Evolutionary conservation across 305 asterid species (phyloP).

Genomic region (Ilex paraguariensis): DNA sequence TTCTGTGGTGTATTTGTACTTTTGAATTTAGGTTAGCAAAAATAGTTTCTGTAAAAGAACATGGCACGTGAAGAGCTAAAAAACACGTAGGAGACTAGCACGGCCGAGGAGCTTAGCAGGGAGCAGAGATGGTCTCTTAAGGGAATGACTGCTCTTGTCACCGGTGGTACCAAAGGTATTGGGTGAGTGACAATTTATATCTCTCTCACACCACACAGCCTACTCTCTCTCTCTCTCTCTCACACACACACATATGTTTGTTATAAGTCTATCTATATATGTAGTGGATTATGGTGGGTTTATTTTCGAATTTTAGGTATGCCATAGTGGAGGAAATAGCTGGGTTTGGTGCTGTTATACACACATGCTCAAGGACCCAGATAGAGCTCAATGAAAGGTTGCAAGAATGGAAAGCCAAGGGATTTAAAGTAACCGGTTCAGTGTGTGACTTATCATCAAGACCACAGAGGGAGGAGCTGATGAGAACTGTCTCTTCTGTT

Average conservation of each 20-base stretch:
- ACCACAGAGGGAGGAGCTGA: no score
- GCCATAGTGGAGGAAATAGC: slow-evolving; percentile 82
- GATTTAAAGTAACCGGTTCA: no score
- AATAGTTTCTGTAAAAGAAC: no score
- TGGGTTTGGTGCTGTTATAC: slow-evolving; percentile 53
- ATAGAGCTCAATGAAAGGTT: not conserved
- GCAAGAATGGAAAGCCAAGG: not conserved
- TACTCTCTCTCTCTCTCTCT: no score
- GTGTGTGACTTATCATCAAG: no score
- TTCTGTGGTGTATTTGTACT: no score
- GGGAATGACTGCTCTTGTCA: slow-evolving; percentile 34
- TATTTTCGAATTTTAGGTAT: slow-evolving; percentile 21
- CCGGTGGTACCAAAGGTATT: slow-evolving; percentile 38
- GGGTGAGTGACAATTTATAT: slow-evolving; percentile 14
- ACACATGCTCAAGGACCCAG: not conserved
- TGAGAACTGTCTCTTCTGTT: no score
- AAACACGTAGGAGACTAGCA: not conserved
- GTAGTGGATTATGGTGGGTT: not conserved
- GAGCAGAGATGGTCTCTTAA: slow-evolving; percentile 38
- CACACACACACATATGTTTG: no score
- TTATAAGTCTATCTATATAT: no score
- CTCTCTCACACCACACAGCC: not conserved
- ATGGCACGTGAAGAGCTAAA: no score
- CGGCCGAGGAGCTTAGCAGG: not conserved
- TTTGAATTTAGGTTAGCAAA: no score